Base-by-base conservation (phyloP, 345 rosid genomes). In the Nasturtium officinale region DNA sequence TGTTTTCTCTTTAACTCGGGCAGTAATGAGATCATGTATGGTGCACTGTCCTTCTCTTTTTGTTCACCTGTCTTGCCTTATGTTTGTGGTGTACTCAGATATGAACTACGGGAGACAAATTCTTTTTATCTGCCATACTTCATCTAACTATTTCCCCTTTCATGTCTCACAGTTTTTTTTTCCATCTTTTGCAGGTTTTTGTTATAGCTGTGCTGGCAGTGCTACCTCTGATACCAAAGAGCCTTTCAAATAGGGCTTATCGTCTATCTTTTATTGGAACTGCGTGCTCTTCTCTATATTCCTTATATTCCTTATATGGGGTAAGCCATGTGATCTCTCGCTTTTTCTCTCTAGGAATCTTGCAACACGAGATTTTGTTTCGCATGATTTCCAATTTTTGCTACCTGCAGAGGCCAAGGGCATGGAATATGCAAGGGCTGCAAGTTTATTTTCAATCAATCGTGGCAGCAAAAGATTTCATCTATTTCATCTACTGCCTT, bases 181-280 rank as follows among this genome's bases (percentile, higher is more conserved):
- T n/a, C n/a, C 69, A 51, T 79, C 43, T 78, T 65, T 43, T 77
- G 72, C 85, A 95, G 98, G 94, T 92, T 71, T 87, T 92, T 42
- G 85, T 92, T 67, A 89, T 95, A 71, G 94, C 94, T 51, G 77
- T 92, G 76, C 89, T 95, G 77, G 96, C 99, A 54, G 87, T 92
- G 68, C 72, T 90, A 74, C 99, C 98, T 20, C 79, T 95, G 11
- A 69, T 87, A 43, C 97, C 98, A 21, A 81, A 48, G 82, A 80
- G 73, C 80, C 90, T 95, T 65, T 86, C 98, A 16, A 86, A 77
- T 51, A 87, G 96, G 80, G 96, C 97, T 47, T 92, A 89, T 76
- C 87, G 99, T 23, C 86, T 92, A 67, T 87, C 98, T 33, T 89
- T 92, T 75, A 80, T 92, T 88, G 99, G 99, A 85, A 95, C 97